phyloP scores from a whole-genome alignment of 2,329 filamentous ascomycete genomes.

The Colletotrichum endophyticum region DNA sequence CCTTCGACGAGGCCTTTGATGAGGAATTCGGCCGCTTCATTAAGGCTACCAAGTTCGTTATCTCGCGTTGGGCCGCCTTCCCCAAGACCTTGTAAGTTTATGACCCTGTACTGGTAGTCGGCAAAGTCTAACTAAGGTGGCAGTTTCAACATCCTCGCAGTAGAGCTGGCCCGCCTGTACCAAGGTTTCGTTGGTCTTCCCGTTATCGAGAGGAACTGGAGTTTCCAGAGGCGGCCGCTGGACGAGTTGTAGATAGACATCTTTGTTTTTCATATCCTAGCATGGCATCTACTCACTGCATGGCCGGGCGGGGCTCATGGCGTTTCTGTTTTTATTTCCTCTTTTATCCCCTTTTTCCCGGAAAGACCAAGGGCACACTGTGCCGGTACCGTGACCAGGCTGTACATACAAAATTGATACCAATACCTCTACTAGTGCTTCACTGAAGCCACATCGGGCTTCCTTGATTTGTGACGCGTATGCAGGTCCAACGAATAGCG shows the following conservation, averaged over 20 bases:
- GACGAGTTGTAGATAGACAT: slow-evolving; percentile 50
- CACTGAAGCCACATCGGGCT: not conserved
- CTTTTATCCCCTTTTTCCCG: not conserved
- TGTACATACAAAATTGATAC: slow-evolving; percentile 1
- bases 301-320: not conserved
- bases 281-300: slow-evolving; percentile 2
- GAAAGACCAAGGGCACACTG: not conserved
- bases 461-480: not conserved
- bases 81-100: slow-evolving; percentile 72
- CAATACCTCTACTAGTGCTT: not conserved
- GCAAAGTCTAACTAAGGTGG: not conserved
- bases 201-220: slow-evolving; percentile 53
- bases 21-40: slow-evolving; percentile 69
- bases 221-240: slow-evolving; percentile 45
- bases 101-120: not conserved
- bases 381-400: not conserved
- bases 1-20: slow-evolving; percentile 61
- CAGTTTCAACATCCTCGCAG: slow-evolving; percentile 39
- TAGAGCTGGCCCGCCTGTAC: slow-evolving; percentile 51
- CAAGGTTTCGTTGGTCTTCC: slow-evolving; percentile 60
- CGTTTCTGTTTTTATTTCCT: not conserved
- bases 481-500: not conserved
- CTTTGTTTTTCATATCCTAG: not conserved
- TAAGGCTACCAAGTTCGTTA: slow-evolving; percentile 67
- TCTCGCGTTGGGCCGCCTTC: slow-evolving; percentile 72